Evolutionary conservation across 2,329 filamentous ascomycete species (phyloP).

Genomic region (Nemania diffusa): DNA sequence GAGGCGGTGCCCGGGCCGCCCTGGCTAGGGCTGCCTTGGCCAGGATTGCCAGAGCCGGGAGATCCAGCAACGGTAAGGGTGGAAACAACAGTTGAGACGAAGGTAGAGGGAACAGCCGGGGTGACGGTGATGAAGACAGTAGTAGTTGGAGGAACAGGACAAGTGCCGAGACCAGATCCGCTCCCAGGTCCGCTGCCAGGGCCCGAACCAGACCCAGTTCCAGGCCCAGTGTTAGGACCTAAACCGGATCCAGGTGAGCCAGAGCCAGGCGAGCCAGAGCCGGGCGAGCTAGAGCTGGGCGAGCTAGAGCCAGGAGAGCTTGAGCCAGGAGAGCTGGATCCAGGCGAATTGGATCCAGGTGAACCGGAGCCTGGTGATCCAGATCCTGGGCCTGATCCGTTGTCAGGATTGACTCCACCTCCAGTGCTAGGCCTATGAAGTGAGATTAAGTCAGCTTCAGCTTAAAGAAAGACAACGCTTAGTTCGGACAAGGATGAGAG

Average conservation of each 20-base stretch:
- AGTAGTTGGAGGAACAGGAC: slow-evolving; percentile 53
- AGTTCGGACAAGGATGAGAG: neutral
- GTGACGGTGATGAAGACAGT: slow-evolving; percentile 62
- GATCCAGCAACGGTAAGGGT: slow-evolving; percentile 45
- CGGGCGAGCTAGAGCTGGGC: neutral
- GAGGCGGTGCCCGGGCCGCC: slow-evolving; percentile 33
- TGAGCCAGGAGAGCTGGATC: neutral
- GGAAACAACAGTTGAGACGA: slow-evolving; percentile 48
- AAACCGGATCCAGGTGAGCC: neutral
- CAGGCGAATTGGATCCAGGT: neutral
- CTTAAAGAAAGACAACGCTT: neutral
- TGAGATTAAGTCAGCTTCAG: slow-evolving; percentile 11
- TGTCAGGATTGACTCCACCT: slow-evolving; percentile 25
- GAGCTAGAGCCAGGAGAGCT: neutral
- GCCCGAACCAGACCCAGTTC: neutral
- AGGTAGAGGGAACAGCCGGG: slow-evolving; percentile 48
- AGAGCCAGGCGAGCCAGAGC: neutral
- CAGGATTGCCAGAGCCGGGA: slow-evolving; percentile 35
- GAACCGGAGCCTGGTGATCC: slow-evolving; percentile 4
- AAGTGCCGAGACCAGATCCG: slow-evolving; percentile 49
- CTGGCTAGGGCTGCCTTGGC: slow-evolving; percentile 35
- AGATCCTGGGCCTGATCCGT: slow-evolving; percentile 11
- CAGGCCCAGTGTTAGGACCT: neutral
- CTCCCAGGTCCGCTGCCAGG: slow-evolving; percentile 12
- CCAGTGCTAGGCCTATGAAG: slow-evolving; percentile 26